These are phyloP conservation scores for Coffea eugenioides DNA, from an alignment of 257 asterid genomes.

Conservation along the genomic window DNA sequence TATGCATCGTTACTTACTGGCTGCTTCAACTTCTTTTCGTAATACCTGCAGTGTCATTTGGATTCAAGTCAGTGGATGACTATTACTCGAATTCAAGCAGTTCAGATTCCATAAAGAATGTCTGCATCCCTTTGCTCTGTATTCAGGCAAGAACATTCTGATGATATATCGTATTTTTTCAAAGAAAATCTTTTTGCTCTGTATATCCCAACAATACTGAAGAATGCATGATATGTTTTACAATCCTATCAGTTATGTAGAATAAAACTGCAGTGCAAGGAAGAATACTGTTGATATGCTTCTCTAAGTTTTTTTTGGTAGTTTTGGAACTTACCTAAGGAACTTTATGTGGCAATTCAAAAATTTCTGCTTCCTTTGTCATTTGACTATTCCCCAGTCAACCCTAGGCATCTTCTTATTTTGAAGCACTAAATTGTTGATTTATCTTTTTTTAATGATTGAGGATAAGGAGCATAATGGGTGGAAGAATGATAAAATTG, in stretches of 20 bases:
- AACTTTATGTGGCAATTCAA: background rate
- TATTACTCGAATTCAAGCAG: conserved; percentile 95
- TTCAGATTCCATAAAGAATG: conserved; percentile 72
- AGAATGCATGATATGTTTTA: background rate
- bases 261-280: background rate
- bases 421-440: background rate
- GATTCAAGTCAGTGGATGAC: conserved; percentile 94
- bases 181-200: background rate
- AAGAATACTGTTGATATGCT: background rate
- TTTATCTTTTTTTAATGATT: background rate
- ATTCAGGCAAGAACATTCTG: conserved; percentile 68
- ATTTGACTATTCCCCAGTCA: background rate
- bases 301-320: background rate
- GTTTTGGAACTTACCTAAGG: background rate
- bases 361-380: background rate
- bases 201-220: background rate
- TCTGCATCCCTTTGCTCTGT: conserved; percentile 77
- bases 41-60: conserved; percentile 73
- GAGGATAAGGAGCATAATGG: background rate
- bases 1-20: conserved; percentile 9
- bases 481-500: background rate
- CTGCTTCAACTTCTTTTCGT: conserved; percentile 13
- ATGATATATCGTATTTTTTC: background rate
- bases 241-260: background rate
- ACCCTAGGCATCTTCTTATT: background rate